These are phyloP conservation scores for Pseudisothecium myosuroides DNA, from an alignment of 225 moss, liverwort and hornwort genomes.

Conservation along the genomic window DNA sequence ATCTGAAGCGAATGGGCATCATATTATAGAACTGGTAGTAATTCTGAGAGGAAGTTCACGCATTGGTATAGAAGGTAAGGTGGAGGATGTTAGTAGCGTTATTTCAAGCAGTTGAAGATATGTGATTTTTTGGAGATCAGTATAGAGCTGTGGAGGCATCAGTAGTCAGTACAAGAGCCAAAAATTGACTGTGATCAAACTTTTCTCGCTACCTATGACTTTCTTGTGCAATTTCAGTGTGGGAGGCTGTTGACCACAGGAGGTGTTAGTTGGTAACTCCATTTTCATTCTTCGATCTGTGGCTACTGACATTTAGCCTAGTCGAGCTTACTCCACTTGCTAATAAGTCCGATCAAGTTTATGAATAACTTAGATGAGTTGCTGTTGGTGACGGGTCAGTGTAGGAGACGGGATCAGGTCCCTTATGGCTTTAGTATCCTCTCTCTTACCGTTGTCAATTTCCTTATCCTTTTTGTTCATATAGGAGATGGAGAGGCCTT, in stretches of 20 bases:
- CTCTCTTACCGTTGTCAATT: background rate
- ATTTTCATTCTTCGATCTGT: background rate
- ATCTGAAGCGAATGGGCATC: background rate
- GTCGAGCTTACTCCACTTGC: background rate
- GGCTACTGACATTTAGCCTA: background rate
- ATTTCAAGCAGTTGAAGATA: background rate
- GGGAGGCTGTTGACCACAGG: background rate
- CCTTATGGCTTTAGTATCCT: background rate
- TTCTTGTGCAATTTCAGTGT: background rate
- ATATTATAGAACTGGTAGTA: background rate
- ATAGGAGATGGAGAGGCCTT: too few relatives aligned
- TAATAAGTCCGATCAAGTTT: background rate
- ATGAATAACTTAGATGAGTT: background rate
- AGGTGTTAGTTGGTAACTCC: background rate
- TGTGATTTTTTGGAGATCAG: background rate
- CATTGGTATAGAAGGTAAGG: background rate
- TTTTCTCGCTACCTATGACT: background rate
- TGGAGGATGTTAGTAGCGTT: background rate
- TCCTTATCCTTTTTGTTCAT: background rate
- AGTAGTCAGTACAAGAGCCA: background rate
- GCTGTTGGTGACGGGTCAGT: background rate
- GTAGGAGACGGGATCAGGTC: background rate
- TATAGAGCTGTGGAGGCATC: background rate
- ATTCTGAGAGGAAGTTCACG: background rate
- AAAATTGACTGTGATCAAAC: background rate